Conservation (phyloP, 176 grass and related monocot genomes). For the Zoysia pacifica region DNA sequence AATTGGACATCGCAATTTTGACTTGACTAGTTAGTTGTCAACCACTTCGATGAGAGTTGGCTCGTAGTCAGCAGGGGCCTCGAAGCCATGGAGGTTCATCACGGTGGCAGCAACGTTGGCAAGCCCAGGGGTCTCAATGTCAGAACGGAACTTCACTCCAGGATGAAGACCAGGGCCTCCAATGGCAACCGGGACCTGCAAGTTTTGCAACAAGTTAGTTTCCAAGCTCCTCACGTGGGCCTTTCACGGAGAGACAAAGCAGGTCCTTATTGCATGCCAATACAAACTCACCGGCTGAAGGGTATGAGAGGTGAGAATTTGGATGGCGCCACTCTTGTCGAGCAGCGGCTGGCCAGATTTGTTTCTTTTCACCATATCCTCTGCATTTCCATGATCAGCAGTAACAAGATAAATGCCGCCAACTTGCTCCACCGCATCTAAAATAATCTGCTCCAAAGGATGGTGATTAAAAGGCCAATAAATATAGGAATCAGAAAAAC, state of each 20-base stretch:
- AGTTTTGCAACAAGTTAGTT: conserved; percentile 30
- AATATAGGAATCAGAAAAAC: not conserved
- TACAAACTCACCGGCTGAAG: conserved; percentile 84
- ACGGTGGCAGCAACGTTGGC: conserved; percentile 92
- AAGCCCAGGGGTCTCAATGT: conserved; percentile 67
- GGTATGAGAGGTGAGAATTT: conserved; percentile 97
- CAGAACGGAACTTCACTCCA: conserved; percentile 68
- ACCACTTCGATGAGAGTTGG: conserved; percentile 80
- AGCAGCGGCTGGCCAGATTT: conserved; percentile 72
- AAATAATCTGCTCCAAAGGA: conserved; percentile 63
- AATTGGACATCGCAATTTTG: conserved; percentile 35
- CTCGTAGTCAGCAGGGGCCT: conserved; percentile 82
- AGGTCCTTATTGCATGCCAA: not conserved
- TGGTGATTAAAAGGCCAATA: not conserved
- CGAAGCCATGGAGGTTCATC: conserved; percentile 93
- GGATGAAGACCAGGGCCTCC: conserved; percentile 81
- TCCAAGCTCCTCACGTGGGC: no score
- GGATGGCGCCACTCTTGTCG: conserved; percentile 70
- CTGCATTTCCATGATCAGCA: conserved; percentile 96
- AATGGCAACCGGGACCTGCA: conserved; percentile 93
- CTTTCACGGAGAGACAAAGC: not conserved
- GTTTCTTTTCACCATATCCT: conserved; percentile 98
- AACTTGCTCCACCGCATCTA: conserved; percentile 86
- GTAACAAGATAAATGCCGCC: conserved; percentile 96
- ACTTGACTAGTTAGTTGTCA: conserved; percentile 47